Evolutionary conservation across 2,329 filamentous ascomycete species (phyloP), one percentile per base, ranked within the genome.

Genomic region (Rasamsonia emersonii): DNA sequence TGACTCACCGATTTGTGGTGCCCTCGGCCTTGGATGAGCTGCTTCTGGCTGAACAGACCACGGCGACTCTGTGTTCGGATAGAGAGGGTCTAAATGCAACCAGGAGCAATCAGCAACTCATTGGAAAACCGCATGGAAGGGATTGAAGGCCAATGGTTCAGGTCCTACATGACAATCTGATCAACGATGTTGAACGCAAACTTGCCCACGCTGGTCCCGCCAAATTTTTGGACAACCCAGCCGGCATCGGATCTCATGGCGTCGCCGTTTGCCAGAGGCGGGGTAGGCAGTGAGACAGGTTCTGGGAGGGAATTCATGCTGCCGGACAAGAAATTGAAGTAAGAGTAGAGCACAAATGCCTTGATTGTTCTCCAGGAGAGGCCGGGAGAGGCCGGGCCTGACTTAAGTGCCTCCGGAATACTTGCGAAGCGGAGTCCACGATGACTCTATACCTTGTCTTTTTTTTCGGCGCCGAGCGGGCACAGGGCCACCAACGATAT

Each of bases 211-310:
- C 85, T 93, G 32, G 89, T 98, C 31, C 89, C 89, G 41, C 88
- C 88, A 59, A 93, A 94, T 62, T 95, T 95, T 59, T 94, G 86
- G 30, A 95, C 82, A 18, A 93, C 71, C 88, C 86, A 94, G 42
- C 67, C 64, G 41, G 53, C 51, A 30, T 46, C 43, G 40, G 28
- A 8, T n/a, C 11, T 25, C 21, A 18, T 24, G 16, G 16, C 23
- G 38, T 39, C 27, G 39, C 35, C 37, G 30, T 40, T 37, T 24
- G 10, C 14, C 10, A 29, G 27, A 16, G 36, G 38, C 28, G 36
- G 32, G 21, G 36, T 24, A 19, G 3, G 19, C 19, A 34, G 28
- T 36, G 37, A 33, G 32, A 39, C 35, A 37, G 43, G 32, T 36
- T 41, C 41, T 35, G 37, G 40, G 32, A 40, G 20, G 19, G 14